These are phyloP conservation scores for Candida silvicultrix DNA, from an alignment of 805 yeast species.

Conservation along the genomic window DNA sequence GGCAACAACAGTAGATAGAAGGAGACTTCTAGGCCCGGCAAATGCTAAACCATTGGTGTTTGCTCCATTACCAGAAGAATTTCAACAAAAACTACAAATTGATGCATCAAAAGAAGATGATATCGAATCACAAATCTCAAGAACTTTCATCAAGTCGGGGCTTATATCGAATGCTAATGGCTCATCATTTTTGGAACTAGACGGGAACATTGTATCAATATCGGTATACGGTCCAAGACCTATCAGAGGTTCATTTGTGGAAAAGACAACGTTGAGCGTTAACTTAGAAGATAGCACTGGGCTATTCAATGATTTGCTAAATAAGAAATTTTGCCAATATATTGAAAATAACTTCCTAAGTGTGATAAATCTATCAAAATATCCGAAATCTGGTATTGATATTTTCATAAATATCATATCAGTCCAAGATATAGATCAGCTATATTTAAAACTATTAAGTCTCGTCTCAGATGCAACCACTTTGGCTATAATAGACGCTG, in stretches of 20 bases:
- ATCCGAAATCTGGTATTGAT: conserved; percentile 88
- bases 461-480: conserved; percentile 43
- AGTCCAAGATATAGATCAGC: conserved; percentile 24
- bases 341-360: conserved; percentile 31
- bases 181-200: conserved; percentile 71
- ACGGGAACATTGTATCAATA: conserved; percentile 39
- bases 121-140: conserved; percentile 25
- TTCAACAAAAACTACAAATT: conserved; percentile 5
- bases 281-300: conserved; percentile 30
- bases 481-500: conserved; percentile 78
- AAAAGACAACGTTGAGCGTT: conserved; percentile 60
- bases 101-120: conserved; percentile 13
- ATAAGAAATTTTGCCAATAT: conserved; percentile 39
- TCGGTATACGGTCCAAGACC: conserved; percentile 90
- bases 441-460: conserved; percentile 25
- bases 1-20: conserved; percentile 46
- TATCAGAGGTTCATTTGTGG: conserved; percentile 62
- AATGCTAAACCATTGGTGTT: conserved; percentile 51
- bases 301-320: conserved; percentile 24
- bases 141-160: conserved; percentile 56
- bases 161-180: conserved; percentile 71
- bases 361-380: conserved; percentile 47
- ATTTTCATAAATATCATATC: conserved; percentile 65
- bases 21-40: conserved; percentile 81
- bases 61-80: conserved; percentile 18